phyloP scores from a whole-genome alignment of 225 moss, liverwort and hornwort genomes.

The Rhytidiadelphus loreus region DNA sequence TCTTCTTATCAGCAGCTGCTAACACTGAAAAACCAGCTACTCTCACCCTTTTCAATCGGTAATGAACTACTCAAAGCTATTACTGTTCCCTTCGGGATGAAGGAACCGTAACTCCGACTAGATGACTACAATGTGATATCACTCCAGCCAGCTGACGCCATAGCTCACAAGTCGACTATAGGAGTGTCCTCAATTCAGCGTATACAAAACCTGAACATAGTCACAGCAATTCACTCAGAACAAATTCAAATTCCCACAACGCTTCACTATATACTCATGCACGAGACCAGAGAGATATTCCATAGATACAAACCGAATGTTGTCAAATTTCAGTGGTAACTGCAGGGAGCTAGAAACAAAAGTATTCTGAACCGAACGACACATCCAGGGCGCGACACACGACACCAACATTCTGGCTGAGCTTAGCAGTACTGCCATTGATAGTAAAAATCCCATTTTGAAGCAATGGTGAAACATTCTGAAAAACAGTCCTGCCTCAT shows the following conservation, averaged over 20 bases:
- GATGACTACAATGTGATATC: neutral
- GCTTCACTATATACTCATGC: fast-evolving
- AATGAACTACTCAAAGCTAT: neutral
- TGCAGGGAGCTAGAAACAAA: neutral
- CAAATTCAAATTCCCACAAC: neutral
- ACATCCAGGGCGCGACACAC: too few species aligned
- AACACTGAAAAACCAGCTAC: neutral
- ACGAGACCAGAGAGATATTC: fast-evolving
- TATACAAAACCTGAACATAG: neutral
- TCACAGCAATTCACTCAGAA: fast-evolving
- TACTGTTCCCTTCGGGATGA: neutral
- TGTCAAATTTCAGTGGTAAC: fast-evolving
- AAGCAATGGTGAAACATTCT: too few species aligned
- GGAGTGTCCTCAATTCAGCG: neutral
- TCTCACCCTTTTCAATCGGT: neutral
- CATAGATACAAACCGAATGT: fast-evolving
- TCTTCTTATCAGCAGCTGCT: neutral
- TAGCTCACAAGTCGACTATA: too few species aligned
- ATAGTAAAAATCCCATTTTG: fast-evolving
- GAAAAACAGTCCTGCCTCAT: too few species aligned
- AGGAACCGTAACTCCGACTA: neutral
- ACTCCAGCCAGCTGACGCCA: neutral
- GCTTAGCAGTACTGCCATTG: too few species aligned
- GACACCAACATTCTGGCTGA: fast-evolving
- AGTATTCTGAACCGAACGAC: fast-evolving